Base-by-base conservation (phyloP, 1,139 yeast genomes). In the Blastobotrys proliferans region DNA sequence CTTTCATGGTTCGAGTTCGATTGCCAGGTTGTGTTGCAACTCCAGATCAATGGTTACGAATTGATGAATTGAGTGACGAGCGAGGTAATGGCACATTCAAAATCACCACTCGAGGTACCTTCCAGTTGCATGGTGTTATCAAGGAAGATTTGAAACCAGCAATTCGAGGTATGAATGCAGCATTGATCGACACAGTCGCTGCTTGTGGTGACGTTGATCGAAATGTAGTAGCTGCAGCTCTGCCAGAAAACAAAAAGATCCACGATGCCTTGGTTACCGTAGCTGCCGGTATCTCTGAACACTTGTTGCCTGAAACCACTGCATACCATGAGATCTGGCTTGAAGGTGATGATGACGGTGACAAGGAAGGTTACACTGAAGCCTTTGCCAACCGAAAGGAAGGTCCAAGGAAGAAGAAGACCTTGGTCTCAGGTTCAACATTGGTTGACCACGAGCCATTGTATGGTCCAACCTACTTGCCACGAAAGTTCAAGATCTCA, bases 141-240 rank as follows among this genome's bases (percentile, higher is more conserved):
- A 92, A 92, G 69, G 90, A 83, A 63, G 76, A 90, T 59, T 73
- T 92, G 64, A 88, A 87, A 67, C 88, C 94, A 16, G 83, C 95
- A 2, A 86, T 92, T 53, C 83, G 95, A 70, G 95, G 94, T 40
- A 88, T 92, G 82, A 90, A 90, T 64, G 72, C 95, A 19, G 83
- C 82, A 10, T 75, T 90, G 57, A 76, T 92, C 80, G 97, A 92
- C 62, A 90, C 97, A 11, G 76, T 92, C 48, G 97, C 95, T 50
- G 98, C 97, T 2, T 90, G 97, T 74, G 98, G 98, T 72, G 98
- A 92, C 70, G 97, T 90, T 34, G 86, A 87, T 69, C 84, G 97
- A 76, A 90, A 90, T 62, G 97, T 90, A 40, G 90, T 90, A 81
- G 75, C 86, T 45, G 79, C 94, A 49, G 95, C 96, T 10, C 72